Conservation (phyloP, 2,329 filamentous ascomycete genomes). For the Cephalotrichum gorgonifer region DNA sequence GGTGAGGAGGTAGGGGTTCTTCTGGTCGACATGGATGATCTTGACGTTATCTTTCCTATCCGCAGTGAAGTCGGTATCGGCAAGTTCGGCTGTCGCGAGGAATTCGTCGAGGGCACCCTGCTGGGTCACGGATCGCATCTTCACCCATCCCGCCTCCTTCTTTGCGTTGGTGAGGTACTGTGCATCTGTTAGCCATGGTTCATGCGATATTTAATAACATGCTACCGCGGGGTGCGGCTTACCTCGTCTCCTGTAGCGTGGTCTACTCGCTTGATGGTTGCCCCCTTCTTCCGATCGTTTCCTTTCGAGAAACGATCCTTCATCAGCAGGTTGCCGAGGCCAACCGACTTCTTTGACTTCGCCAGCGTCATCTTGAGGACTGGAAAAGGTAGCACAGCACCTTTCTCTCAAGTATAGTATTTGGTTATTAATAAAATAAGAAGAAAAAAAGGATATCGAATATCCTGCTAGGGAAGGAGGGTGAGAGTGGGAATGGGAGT, state of each 20-base stretch:
- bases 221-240: constrained; percentile 10
- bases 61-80: constrained; percentile 97
- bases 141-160: constrained; percentile 92
- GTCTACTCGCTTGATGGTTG: constrained; percentile 55
- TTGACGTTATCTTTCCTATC: constrained; percentile 99
- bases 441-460: background rate
- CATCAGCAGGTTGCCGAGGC: constrained; percentile 95
- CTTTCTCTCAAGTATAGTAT: constrained; percentile 1
- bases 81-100: constrained; percentile 85
- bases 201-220: background rate
- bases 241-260: constrained; percentile 70
- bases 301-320: constrained; percentile 96
- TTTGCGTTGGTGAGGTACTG: constrained; percentile 84
- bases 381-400: background rate
- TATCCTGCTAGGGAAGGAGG: background rate
- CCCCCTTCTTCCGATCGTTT: constrained; percentile 62
- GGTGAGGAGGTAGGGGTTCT: constrained; percentile 87
- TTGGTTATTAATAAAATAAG: background rate
- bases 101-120: constrained; percentile 96
- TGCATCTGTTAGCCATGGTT: constrained; percentile 11
- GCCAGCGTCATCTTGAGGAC: constrained; percentile 46
- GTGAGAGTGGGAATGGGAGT: no score
- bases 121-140: constrained; percentile 98
- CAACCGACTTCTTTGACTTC: constrained; percentile 92
- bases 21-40: constrained; percentile 94